phyloP scores from a whole-genome alignment of 2,329 filamentous ascomycete genomes.

The Graphilbum fragrans region DNA sequence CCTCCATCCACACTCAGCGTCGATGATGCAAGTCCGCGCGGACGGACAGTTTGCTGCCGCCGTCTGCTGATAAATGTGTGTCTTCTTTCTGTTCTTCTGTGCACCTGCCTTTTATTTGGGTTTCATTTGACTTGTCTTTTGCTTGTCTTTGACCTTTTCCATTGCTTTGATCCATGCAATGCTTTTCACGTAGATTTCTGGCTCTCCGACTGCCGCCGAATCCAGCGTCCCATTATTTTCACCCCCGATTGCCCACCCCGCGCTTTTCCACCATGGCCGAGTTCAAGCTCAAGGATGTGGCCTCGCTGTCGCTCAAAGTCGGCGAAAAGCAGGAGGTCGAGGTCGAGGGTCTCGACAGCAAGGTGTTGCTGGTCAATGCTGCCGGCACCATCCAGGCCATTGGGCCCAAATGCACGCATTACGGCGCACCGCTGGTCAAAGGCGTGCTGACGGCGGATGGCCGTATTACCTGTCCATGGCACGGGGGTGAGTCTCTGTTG shows the following conservation, averaged over 20 bases:
- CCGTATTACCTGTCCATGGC: constrained; percentile 87
- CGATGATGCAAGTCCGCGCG: not conserved
- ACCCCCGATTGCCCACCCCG: constrained; percentile 1
- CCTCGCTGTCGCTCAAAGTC: constrained; percentile 60
- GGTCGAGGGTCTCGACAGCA: constrained; percentile 79
- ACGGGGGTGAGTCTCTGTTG: constrained; percentile 54
- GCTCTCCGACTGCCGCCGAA: not conserved
- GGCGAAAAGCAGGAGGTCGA: constrained; percentile 82
- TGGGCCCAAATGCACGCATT: constrained; percentile 74
- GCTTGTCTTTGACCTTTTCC: no score
- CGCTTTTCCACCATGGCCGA: constrained; percentile 36
- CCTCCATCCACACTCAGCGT: no score
- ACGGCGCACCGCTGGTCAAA: constrained; percentile 78
- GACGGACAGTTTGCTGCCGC: no score
- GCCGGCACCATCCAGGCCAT: constrained; percentile 67
- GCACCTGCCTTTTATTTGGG: not conserved
- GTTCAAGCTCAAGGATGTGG: constrained; percentile 65
- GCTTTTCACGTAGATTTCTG: no score
- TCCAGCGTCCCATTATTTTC: not conserved
- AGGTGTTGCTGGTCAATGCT: constrained; percentile 75
- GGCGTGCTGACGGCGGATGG: constrained; percentile 76
- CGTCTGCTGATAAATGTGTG: not conserved
- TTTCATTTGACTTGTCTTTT: no score
- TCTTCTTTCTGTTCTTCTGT: not conserved
- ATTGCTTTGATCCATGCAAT: no score